Base-by-base conservation (phyloP, 768 basidiomycete genomes). In the Auriscalpium vulgare region DNA sequence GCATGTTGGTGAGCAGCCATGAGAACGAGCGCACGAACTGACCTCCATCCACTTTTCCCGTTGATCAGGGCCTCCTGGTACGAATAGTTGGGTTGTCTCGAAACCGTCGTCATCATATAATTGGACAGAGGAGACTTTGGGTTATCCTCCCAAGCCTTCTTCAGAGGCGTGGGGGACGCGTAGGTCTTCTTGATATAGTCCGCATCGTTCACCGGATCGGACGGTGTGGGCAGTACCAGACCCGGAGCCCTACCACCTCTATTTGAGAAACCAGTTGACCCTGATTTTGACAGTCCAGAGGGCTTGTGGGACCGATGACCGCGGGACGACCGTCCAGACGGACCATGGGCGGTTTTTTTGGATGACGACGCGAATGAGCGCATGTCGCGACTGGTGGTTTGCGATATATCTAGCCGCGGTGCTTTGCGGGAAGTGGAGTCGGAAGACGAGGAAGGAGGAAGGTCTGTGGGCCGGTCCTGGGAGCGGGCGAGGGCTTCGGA, bases 71-170 rank as follows among this genome's bases (percentile, higher is more conserved):
- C 73, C 44, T 71, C 68, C 2, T 65, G 50, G 19, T 56, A 52
- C 17, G 62, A 51, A 56, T 72, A 78, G 21, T 58, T 55, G 2
- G 69, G 66, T 40, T 64, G 58, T 17, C 59, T 63, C 11, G 59
- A 54, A 13, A 49, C 57, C 8, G 57, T 56, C 8, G 56, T 57
- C 19, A 62, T 62, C 35, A 71, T 44, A 55, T 66, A 76, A 65
- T 82, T 83, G 13, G 73, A 71, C 43, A 82, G 62, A 10, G 79
- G 75, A 0, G 78, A 76, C 57, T 83, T 84, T 23, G 82, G 78
- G 59, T 83, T 80, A 37, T 72, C 68, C 40, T 67, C 59, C 54
- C 67, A 67, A 11, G 63, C 61, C 1, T 61, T 37, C 56, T 72
- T 74, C 56, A 72, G 74, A 49, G 74, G 53, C 1, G 66, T 29